phyloP scores from a whole-genome alignment of 371 early-diverging fungal genomes.

The Mucor circinelloides region DNA sequence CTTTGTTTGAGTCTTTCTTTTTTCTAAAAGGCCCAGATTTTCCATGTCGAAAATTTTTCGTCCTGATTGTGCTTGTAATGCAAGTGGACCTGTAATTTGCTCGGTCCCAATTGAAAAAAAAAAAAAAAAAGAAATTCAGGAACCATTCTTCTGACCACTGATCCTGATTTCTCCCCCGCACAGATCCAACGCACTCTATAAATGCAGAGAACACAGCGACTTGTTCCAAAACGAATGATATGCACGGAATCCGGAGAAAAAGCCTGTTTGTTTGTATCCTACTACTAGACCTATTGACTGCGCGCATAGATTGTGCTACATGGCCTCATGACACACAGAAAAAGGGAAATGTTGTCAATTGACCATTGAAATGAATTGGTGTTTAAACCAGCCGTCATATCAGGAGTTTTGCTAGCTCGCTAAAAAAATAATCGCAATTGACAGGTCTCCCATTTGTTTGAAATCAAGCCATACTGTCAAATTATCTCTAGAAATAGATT shows the following conservation, averaged over 20 bases:
- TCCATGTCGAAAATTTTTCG: not conserved
- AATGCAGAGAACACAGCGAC: not conserved
- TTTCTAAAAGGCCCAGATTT: not conserved
- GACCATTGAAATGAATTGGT: not conserved
- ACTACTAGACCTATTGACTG: not conserved
- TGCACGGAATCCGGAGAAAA: not conserved
- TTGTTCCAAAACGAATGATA: not conserved
- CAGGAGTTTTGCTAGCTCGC: not conserved
- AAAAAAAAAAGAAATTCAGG: not conserved
- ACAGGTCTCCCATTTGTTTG: too few relatives aligned
- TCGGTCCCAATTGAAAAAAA: not conserved
- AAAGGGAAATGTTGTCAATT: not conserved
- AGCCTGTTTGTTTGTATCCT: not conserved
- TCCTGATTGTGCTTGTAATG: not conserved
- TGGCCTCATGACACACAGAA: not conserved
- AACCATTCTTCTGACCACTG: not conserved
- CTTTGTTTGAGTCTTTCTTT: not conserved
- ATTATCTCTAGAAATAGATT: not conserved
- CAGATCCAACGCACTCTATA: not conserved
- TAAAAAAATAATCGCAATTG: too few relatives aligned
- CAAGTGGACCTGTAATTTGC: conserved; percentile 2
- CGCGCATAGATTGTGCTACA: not conserved
- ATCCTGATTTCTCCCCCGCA: not conserved
- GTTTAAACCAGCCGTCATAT: not conserved
- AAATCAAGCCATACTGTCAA: not conserved